Evolutionary conservation across 2,329 filamentous ascomycete species (phyloP).

Genomic region (Fusarium lyarnte): DNA sequence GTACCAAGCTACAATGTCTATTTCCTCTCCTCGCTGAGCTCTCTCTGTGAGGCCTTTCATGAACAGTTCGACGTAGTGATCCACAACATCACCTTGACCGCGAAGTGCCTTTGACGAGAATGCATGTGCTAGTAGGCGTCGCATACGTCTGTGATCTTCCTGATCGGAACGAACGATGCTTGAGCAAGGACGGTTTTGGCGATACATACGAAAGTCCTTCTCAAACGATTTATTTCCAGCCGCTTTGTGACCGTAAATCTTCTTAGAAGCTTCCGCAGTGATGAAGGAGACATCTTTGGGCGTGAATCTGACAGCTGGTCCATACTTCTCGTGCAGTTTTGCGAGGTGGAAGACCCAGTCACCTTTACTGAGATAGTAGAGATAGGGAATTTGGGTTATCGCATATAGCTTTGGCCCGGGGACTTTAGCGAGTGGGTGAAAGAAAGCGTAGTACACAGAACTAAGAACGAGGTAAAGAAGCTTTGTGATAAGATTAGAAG

Average conservation of each 20-base stretch:
- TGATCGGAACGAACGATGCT: neutral
- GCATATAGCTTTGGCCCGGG: constrained; percentile 1
- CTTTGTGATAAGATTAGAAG: neutral
- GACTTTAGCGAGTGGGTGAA: constrained; percentile 9
- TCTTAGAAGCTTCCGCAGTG: neutral
- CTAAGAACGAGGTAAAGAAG: neutral
- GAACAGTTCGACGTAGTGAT: neutral
- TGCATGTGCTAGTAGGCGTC: neutral
- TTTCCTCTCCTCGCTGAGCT: accelerated
- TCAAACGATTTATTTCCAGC: neutral
- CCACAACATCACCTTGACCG: neutral
- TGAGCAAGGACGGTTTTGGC: neutral
- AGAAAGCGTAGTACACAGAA: neutral
- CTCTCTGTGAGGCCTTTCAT: neutral
- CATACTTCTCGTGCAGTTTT: neutral
- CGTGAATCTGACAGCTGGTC: neutral
- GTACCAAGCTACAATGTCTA: constrained; percentile 4
- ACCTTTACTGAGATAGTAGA: neutral
- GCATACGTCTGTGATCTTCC: constrained; percentile 1
- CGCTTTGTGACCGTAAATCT: neutral
- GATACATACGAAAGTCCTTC: neutral
- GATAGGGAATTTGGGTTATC: neutral
- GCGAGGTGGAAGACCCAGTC: neutral
- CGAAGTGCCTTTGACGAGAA: constrained; percentile 5
- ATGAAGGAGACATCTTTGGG: constrained; percentile 7